These are phyloP conservation scores for Sphagnum magellanicum DNA, from an alignment of 228 moss, liverwort and hornwort species.

Conservation along the genomic window DNA sequence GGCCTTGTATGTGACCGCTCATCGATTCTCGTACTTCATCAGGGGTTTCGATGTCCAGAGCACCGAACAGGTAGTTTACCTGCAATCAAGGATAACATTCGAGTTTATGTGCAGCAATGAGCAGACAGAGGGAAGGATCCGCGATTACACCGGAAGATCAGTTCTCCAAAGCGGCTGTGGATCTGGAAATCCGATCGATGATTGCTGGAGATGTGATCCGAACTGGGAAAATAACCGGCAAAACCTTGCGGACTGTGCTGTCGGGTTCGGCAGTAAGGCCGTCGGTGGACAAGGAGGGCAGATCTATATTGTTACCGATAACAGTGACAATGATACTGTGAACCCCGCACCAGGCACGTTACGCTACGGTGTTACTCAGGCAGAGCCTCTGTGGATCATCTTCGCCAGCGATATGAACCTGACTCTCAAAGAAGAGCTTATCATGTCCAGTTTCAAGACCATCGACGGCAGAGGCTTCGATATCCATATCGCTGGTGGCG, in stretches of 20 bases:
- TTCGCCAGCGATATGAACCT: constrained; percentile 45
- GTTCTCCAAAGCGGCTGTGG: constrained; percentile 17
- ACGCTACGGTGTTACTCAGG: constrained; percentile 38
- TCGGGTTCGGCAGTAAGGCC: constrained; percentile 36
- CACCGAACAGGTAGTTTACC: too few relatives aligned
- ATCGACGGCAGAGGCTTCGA: constrained; percentile 38
- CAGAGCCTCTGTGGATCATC: constrained; percentile 45
- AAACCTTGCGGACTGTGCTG: constrained; percentile 28
- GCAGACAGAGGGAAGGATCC: too few relatives aligned
- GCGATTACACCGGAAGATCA: constrained; percentile 23
- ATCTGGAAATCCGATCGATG: constrained; percentile 36
- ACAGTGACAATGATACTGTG: constrained; percentile 33
- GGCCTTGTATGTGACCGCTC: too few relatives aligned
- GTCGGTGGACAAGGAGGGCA: constrained; percentile 34
- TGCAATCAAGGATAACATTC: too few relatives aligned
- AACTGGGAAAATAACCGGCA: constrained; percentile 32
- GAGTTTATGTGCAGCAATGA: too few relatives aligned
- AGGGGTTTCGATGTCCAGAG: too few relatives aligned
- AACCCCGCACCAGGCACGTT: constrained; percentile 30
- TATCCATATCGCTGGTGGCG: constrained; percentile 39
- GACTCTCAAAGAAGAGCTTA: constrained; percentile 39
- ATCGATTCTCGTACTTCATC: too few relatives aligned
- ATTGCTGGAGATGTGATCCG: constrained; percentile 41
- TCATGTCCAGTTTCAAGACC: constrained; percentile 41
- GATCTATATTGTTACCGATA: constrained; percentile 39